These are phyloP conservation scores for Brassica juncea DNA, from an alignment of 345 rosid genomes.

Conservation along the genomic window DNA sequence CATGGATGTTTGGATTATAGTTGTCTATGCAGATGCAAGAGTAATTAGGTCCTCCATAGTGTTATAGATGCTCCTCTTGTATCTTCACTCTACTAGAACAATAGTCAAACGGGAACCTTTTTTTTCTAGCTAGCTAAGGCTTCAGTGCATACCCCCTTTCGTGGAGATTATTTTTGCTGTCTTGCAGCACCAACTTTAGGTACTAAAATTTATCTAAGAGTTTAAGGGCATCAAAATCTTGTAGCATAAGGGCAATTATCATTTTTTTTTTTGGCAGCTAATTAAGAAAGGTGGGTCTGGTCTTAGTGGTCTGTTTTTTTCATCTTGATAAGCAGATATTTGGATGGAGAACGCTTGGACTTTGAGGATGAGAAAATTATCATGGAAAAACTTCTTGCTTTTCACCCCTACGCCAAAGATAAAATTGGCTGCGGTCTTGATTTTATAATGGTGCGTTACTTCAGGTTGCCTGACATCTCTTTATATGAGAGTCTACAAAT, in stretches of 20 bases:
- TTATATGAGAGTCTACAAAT: background rate
- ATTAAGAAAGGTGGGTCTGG: background rate
- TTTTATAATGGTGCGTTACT: conserved; percentile 63
- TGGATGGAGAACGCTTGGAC: conserved; percentile 68
- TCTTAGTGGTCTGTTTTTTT: background rate
- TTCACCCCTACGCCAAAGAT: conserved; percentile 78
- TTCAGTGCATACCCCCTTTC: background rate
- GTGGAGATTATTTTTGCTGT: background rate
- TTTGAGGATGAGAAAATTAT: conserved; percentile 63
- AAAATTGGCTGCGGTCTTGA: conserved; percentile 87
- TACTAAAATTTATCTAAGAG: no score
- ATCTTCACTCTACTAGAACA: background rate
- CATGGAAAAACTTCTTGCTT: conserved; percentile 65
- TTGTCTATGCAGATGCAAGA: background rate
- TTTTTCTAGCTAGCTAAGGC: conserved; percentile 6
- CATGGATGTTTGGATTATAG: background rate
- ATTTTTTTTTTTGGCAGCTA: no score
- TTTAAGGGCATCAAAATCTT: no score
- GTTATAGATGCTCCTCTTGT: background rate
- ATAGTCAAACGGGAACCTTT: background rate
- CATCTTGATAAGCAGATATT: conserved; percentile 54
- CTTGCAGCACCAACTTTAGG: no score
- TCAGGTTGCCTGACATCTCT: background rate
- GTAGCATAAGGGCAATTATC: no score
- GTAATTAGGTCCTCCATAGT: background rate